Percentiles rank a stretch among this genome's conserved stretches.
These are phyloP conservation scores for Cytospora chrysosperma DNA, from an alignment of 2,329 filamentous ascomycete species.

Conservation along the genomic window DNA sequence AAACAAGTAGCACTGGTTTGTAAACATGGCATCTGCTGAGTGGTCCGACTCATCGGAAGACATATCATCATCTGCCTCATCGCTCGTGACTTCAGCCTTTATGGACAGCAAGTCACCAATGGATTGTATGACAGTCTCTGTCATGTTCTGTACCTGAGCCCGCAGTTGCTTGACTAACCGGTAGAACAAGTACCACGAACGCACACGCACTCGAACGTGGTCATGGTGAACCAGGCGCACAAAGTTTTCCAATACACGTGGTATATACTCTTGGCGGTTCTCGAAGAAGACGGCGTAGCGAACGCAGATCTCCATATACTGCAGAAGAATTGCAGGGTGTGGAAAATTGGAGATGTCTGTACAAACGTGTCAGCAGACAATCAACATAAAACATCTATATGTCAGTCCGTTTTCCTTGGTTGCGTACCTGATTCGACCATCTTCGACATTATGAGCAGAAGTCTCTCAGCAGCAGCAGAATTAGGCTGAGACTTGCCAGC, in stretches of 20 bases:
- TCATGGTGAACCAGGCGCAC: slow-evolving; percentile 86
- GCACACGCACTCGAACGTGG: slow-evolving; percentile 80
- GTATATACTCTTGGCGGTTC: slow-evolving; percentile 75
- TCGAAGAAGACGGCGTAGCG: slow-evolving; percentile 94
- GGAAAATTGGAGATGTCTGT: slow-evolving; percentile 79
- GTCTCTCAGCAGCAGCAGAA: slow-evolving; percentile 72
- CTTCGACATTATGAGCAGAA: slow-evolving; percentile 90
- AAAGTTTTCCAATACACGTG: slow-evolving; percentile 86
- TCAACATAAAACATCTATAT: not conserved
- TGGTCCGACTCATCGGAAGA: slow-evolving; percentile 91
- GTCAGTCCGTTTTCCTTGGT: slow-evolving; percentile 31
- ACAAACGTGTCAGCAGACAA: slow-evolving; percentile 22
- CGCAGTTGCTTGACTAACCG: slow-evolving; percentile 88
- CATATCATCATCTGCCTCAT: slow-evolving; percentile 84
- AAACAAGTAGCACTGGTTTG: slow-evolving; percentile 87
- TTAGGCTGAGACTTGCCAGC: slow-evolving; percentile 82
- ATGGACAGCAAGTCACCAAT: slow-evolving; percentile 86
- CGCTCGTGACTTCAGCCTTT: slow-evolving; percentile 80
- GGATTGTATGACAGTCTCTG: slow-evolving; percentile 87
- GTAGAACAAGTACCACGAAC: slow-evolving; percentile 97
- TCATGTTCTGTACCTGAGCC: slow-evolving; percentile 80
- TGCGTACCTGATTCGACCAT: slow-evolving; percentile 86
- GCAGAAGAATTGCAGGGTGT: slow-evolving; percentile 87
- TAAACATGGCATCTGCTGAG: slow-evolving; percentile 87
- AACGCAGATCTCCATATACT: slow-evolving; percentile 98